A percentile compares a stretch with the other conserved stretches of the same genome.
Conservation (phyloP, 768 basidiomycete genomes). For the Macrolepiota albuminosa region DNA sequence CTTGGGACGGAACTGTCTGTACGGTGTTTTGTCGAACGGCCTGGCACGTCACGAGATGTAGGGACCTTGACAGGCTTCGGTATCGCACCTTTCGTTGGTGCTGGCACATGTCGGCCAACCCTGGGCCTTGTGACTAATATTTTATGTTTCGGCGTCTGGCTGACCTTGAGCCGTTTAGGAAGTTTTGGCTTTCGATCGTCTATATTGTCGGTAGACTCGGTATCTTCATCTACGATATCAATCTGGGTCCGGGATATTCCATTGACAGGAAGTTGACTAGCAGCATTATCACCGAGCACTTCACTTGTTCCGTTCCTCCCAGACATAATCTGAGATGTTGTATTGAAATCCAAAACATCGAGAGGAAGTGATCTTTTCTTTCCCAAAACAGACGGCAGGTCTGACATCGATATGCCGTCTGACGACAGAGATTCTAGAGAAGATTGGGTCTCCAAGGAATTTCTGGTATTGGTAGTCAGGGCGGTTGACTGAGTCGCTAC, state of each 20-base stretch:
- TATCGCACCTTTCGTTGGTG: slow-evolving; percentile 1
- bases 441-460: slow-evolving; percentile 31
- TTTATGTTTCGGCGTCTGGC: slow-evolving; percentile 13
- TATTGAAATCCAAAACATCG: slow-evolving; percentile 14
- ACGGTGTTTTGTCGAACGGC: neutral
- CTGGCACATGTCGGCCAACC: slow-evolving; percentile 11
- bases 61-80: slow-evolving; percentile 11
- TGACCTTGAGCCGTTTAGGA: slow-evolving; percentile 30
- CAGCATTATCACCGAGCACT: neutral
- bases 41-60: slow-evolving; percentile 6
- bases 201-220: slow-evolving; percentile 9
- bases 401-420: slow-evolving; percentile 26
- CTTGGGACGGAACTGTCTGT: neutral
- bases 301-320: neutral
- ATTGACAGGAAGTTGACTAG: neutral
- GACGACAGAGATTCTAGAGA: slow-evolving; percentile 38
- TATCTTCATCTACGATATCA: slow-evolving; percentile 5
- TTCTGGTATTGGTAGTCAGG: slow-evolving; percentile 33
- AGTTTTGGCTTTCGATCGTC: slow-evolving; percentile 19
- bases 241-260: neutral
- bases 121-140: slow-evolving; percentile 13
- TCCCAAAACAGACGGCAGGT: slow-evolving; percentile 34
- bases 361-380: slow-evolving; percentile 36
- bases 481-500: slow-evolving; percentile 27
- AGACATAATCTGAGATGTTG: slow-evolving; percentile 15